phyloP scores from a whole-genome alignment of 305 asterid species.

The Salvia sclarea region DNA sequence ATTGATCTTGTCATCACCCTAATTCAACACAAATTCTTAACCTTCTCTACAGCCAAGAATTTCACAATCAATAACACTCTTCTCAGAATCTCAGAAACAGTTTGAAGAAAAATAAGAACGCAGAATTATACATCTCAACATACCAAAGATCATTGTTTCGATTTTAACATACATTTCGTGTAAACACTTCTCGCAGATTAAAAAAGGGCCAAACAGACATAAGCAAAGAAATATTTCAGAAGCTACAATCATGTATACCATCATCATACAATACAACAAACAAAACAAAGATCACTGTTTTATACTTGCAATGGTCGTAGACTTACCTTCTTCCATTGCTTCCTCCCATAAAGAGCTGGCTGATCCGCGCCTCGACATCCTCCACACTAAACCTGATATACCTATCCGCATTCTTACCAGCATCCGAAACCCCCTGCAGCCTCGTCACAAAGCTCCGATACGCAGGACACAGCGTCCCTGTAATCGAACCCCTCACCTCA shows the following conservation, averaged over 20 bases:
- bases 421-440: conserved; percentile 49
- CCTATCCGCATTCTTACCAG: conserved; percentile 65
- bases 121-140: conserved; percentile 33
- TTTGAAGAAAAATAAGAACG: not conserved
- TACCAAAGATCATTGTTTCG: not conserved
- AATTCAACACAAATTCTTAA: not conserved
- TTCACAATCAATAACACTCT: not conserved
- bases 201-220: conserved; percentile 23
- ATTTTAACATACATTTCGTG: conserved; percentile 33
- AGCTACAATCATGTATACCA: conserved; percentile 24
- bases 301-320: conserved; percentile 26
- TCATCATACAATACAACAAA: conserved; percentile 36
- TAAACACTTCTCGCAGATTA: conserved; percentile 23
- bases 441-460: conserved; percentile 65
- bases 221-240: conserved; percentile 31
- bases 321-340: conserved; percentile 60
- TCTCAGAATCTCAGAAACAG: not conserved
- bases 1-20: not conserved
- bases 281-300: conserved; percentile 16
- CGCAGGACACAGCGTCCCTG: conserved; percentile 49
- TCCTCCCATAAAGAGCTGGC: conserved; percentile 59
- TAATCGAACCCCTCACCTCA: conserved; percentile 60
- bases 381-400: conserved; percentile 61
- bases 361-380: conserved; percentile 63
- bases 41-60: not conserved